Percentiles rank a stretch among this genome's conserved stretches.
These are phyloP conservation scores for Vachellia pachyceras DNA, from an alignment of 306 rosid species.

Conservation along the genomic window DNA sequence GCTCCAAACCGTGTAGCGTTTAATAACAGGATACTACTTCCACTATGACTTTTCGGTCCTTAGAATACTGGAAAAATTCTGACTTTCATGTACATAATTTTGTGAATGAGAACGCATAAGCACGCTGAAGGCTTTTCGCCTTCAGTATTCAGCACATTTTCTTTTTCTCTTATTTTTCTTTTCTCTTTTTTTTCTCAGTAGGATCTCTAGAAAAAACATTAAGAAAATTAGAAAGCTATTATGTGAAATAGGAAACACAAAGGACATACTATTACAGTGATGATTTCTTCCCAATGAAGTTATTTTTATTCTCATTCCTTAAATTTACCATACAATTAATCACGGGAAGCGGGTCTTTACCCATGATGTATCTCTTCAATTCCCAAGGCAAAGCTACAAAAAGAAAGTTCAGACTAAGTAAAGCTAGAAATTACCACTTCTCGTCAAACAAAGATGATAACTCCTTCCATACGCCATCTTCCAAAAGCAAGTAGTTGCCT, in stretches of 20 bases:
- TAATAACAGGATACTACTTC: background rate
- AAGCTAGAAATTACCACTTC: slow-evolving; percentile 57
- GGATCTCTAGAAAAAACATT: background rate
- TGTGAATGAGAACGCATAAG: background rate
- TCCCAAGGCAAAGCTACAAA: background rate
- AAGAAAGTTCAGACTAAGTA: background rate
- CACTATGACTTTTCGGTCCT: background rate
- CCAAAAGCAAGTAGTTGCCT: slow-evolving; percentile 68
- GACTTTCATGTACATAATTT: background rate
- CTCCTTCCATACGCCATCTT: slow-evolving; percentile 68
- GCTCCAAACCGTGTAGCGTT: background rate
- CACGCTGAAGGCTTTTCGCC: background rate
- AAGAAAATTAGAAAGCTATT: background rate
- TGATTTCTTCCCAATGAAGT: slow-evolving; percentile 15
- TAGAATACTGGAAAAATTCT: background rate
- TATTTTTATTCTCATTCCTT: slow-evolving; percentile 2
- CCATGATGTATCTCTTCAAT: background rate
- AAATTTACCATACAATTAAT: slow-evolving; percentile 4
- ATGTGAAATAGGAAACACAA: background rate
- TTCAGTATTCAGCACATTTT: background rate
- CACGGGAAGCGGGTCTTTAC: background rate
- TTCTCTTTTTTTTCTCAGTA: too few species aligned
- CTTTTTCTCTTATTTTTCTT: background rate
- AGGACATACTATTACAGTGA: slow-evolving; percentile 3
- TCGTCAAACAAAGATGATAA: slow-evolving; percentile 63